Evolutionary conservation across 179 eudicot genomes (phyloP).

Genomic region (Silene vulgaris): DNA sequence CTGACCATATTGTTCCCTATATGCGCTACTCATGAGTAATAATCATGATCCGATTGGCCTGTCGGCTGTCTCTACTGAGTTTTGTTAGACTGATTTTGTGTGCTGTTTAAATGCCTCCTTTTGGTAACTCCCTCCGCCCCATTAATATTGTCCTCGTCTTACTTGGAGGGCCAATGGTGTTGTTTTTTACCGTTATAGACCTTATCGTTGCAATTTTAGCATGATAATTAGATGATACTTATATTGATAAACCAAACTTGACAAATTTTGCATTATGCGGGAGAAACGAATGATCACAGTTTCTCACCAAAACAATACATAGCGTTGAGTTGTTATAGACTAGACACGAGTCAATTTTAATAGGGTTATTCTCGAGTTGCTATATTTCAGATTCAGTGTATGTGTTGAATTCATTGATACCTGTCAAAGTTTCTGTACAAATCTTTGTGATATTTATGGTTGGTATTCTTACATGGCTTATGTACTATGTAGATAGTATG

Average conservation of each 20-base stretch:
- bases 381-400: not conserved
- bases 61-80: too few species aligned
- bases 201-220: not conserved
- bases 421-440: not conserved
- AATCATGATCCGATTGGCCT: too few species aligned
- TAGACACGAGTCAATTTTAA: too few species aligned
- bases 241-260: not conserved
- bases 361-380: not conserved
- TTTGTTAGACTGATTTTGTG: too few species aligned
- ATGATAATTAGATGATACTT: not conserved
- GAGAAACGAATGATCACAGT: too few species aligned
- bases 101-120: too few species aligned
- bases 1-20: not conserved
- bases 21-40: not conserved
- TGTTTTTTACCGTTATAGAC: not conserved
- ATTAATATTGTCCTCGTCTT: too few species aligned
- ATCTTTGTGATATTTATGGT: not conserved
- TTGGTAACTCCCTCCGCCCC: too few species aligned
- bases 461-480: not conserved
- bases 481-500: conserved; percentile 60
- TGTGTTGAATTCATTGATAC: not conserved
- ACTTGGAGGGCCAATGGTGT: not conserved
- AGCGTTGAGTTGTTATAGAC: too few species aligned
- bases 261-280: not conserved
- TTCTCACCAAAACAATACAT: too few species aligned